Conservation (phyloP, 2,329 filamentous ascomycete species). For the Neonectria magnoliae region DNA sequence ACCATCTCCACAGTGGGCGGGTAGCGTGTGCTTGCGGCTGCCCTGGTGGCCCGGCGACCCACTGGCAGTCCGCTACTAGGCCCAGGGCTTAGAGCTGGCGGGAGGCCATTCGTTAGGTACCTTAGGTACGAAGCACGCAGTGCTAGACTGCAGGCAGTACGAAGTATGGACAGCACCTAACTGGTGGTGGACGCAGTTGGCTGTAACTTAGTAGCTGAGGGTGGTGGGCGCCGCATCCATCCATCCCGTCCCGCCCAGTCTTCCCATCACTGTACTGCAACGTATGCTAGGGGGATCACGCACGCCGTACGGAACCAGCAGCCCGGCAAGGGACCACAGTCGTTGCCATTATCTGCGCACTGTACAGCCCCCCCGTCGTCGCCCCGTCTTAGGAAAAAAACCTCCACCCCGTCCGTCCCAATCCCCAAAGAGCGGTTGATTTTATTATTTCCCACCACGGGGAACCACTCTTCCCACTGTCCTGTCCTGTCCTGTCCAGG, state of each 20-base stretch:
- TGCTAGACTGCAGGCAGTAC: neutral
- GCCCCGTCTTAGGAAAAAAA: conserved; percentile 29
- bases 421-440: conserved; percentile 15
- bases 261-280: neutral
- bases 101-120: neutral
- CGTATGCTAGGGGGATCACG: neutral
- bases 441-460: conserved; percentile 35
- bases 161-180: neutral
- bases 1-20: conserved; percentile 19
- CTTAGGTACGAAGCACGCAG: neutral
- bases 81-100: conserved; percentile 6
- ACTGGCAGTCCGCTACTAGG: conserved; percentile 13
- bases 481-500: conserved; percentile 9
- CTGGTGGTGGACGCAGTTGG: neutral
- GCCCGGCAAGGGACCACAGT: conserved; percentile 17
- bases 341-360: neutral
- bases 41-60: conserved; percentile 5
- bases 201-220: neutral
- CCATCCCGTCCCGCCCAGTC: neutral
- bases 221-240: neutral
- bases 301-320: conserved; percentile 7
- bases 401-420: conserved; percentile 35
- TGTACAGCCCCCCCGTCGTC: neutral
- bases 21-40: conserved; percentile 9
- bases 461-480: conserved; percentile 32